These are phyloP conservation scores for Cicer yamashitae DNA, from an alignment of 306 rosid genomes.

Conservation along the genomic window DNA sequence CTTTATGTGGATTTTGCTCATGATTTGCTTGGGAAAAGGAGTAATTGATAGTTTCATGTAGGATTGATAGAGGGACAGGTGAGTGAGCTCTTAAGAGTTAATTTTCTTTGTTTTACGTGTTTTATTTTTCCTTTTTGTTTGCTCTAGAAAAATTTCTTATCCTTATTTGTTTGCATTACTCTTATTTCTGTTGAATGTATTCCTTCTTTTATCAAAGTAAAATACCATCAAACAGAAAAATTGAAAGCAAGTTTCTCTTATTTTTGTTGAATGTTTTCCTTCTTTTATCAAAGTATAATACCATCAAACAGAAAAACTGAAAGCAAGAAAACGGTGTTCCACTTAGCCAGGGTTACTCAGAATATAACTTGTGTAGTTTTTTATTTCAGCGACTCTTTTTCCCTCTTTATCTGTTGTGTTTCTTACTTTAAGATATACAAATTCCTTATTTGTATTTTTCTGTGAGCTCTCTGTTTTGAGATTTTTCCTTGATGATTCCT, in stretches of 20 bases:
- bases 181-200: no score
- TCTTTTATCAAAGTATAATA: slow-evolving; percentile 24
- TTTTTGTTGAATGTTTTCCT: not conserved
- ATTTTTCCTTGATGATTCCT: not conserved
- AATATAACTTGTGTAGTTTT: slow-evolving; percentile 23
- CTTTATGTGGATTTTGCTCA: not conserved
- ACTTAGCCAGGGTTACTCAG: slow-evolving; percentile 15
- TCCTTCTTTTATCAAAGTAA: slow-evolving; percentile 28
- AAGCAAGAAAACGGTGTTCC: slow-evolving; percentile 23
- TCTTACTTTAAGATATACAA: slow-evolving; percentile 12
- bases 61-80: no score
- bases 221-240: not conserved
- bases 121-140: no score
- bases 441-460: slow-evolving; percentile 29
- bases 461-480: slow-evolving; percentile 27
- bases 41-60: no score
- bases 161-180: not conserved
- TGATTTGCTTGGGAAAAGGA: not conserved
- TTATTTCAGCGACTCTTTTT: not conserved
- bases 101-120: no score
- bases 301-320: slow-evolving; percentile 2
- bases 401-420: slow-evolving; percentile 22
- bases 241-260: not conserved
- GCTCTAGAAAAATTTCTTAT: slow-evolving; percentile 28
- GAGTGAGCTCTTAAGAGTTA: no score